Evolutionary conservation across 176 grass and related monocot genomes (phyloP).

Genomic region (Guadua angustifolia): DNA sequence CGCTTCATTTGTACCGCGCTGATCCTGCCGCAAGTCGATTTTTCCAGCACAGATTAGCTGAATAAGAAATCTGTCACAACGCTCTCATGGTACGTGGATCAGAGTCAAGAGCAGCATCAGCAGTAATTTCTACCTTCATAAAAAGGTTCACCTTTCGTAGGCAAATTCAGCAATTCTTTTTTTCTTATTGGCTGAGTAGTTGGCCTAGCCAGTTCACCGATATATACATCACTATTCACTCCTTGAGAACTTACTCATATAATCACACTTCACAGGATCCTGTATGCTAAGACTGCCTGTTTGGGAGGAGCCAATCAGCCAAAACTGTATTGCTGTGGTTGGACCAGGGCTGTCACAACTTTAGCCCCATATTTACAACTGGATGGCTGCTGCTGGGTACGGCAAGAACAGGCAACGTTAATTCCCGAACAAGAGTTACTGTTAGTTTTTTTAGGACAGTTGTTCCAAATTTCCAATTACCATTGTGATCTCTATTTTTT

Average conservation of each 20-base stretch:
- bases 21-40: background rate
- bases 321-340: conserved; percentile 37
- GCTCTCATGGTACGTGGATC: too few relatives aligned
- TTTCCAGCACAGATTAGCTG: too few relatives aligned
- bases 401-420: conserved; percentile 30
- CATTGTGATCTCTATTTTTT: background rate
- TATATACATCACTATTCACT: background rate
- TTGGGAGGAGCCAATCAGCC: conserved; percentile 34
- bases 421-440: conserved; percentile 26
- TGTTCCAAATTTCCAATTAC: background rate
- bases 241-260: background rate
- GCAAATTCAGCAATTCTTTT: too few relatives aligned
- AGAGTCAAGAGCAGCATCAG: too few relatives aligned
- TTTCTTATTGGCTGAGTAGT: too few relatives aligned
- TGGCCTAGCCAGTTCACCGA: too few relatives aligned
- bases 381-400: conserved; percentile 37
- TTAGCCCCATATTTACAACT: conserved; percentile 53
- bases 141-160: too few relatives aligned
- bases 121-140: too few relatives aligned
- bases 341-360: conserved; percentile 41
- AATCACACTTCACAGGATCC: background rate
- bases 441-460: background rate
- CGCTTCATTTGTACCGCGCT: background rate
- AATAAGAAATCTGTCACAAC: too few relatives aligned
- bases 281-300: conserved; percentile 31